phyloP scores from a whole-genome alignment of 1,139 yeast genomes.

The Pichia sp. region DNA sequence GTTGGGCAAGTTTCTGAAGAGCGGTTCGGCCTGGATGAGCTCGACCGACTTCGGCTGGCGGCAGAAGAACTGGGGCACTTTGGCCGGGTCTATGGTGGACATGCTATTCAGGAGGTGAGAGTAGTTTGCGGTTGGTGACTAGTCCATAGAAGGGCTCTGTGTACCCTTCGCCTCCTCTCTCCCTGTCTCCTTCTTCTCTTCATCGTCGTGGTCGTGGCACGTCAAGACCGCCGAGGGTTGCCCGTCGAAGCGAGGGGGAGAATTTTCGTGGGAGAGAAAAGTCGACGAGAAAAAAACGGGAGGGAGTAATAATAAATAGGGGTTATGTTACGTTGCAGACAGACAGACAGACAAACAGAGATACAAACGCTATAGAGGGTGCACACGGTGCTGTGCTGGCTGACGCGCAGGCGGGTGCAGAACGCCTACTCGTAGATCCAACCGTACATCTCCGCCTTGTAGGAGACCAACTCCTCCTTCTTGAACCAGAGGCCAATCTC shows the following conservation, averaged over 20 bases:
- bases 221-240: neutral
- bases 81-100: constrained; percentile 8
- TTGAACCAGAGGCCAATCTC: constrained; percentile 98
- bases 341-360: neutral
- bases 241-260: neutral
- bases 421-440: constrained; percentile 89
- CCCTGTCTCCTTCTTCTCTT: neutral
- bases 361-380: neutral
- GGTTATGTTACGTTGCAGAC: neutral
- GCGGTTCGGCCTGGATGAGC: constrained; percentile 52
- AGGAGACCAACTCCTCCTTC: constrained; percentile 91
- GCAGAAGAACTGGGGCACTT: constrained; percentile 18
- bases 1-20: constrained; percentile 36
- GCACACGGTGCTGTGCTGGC: neutral
- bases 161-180: too few species aligned
- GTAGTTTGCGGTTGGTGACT: neutral
- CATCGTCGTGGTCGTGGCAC: neutral
- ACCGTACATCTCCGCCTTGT: constrained; percentile 77
- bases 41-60: constrained; percentile 63
- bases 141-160: too few species aligned
- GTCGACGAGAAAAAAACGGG: neutral
- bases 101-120: neutral
- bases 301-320: neutral
- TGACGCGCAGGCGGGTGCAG: neutral
- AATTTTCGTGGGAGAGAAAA: neutral